phyloP scores from a whole-genome alignment of 2,329 filamentous ascomycete genomes.

The Fusarium tjaetaba region DNA sequence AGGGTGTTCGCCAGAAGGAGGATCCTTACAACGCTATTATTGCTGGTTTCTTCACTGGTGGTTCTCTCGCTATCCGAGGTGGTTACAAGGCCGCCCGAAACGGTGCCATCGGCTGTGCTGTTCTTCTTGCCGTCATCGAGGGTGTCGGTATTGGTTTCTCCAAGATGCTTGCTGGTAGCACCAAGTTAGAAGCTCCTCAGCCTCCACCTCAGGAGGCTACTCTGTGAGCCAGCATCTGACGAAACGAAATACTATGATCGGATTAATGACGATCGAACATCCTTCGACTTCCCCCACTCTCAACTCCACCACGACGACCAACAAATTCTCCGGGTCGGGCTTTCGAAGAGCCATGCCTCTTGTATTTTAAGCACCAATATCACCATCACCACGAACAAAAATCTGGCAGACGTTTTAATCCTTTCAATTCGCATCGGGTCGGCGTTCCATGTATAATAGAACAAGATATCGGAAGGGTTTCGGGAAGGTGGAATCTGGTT shows the following conservation, averaged over 20 bases:
- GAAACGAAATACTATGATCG: slow-evolving; percentile 20
- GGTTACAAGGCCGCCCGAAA: slow-evolving; percentile 93
- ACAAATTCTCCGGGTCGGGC: slow-evolving; percentile 14
- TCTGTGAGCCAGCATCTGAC: slow-evolving; percentile 35
- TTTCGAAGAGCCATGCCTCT: slow-evolving; percentile 9
- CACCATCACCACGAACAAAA: slow-evolving; percentile 33
- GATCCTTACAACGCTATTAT: slow-evolving; percentile 98
- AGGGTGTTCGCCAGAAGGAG: slow-evolving; percentile 94
- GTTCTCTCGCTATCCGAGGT: slow-evolving; percentile 89
- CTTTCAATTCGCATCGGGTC: slow-evolving; percentile 44
- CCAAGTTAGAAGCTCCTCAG: slow-evolving; percentile 74
- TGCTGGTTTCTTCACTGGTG: slow-evolving; percentile 96
- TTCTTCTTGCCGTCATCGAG: slow-evolving; percentile 94
- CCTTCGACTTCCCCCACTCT: slow-evolving; percentile 36
- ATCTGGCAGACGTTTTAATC: slow-evolving; percentile 36
- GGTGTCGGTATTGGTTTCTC: slow-evolving; percentile 96
- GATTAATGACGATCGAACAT: slow-evolving; percentile 16
- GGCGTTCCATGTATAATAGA: slow-evolving; percentile 51
- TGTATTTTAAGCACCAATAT: slow-evolving; percentile 35
- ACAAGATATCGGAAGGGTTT: slow-evolving; percentile 26
- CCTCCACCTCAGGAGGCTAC: slow-evolving; percentile 47
- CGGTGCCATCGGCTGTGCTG: slow-evolving; percentile 94
- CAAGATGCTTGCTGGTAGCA: slow-evolving; percentile 91
- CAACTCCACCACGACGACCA: slow-evolving; percentile 38
- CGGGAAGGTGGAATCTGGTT: slow-evolving; percentile 36